Evolutionary conservation across 176 grass and related monocot species (phyloP).

Genomic region (Metroxylon sagu): DNA sequence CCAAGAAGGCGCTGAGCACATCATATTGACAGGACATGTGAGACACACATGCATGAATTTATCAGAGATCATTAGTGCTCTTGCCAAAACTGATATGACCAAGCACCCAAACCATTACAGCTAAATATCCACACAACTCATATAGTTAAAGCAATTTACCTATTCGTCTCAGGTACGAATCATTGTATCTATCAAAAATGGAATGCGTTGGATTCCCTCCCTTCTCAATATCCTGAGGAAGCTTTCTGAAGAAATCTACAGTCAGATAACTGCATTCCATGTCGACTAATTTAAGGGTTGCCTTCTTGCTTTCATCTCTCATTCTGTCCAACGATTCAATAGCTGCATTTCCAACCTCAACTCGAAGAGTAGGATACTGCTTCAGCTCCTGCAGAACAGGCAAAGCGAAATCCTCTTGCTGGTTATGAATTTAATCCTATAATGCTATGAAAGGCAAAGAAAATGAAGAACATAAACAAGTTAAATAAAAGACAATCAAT

Average conservation of each 20-base stretch:
- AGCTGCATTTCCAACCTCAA: conserved; percentile 14
- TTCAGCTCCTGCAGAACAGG: conserved; percentile 13
- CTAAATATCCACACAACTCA: no score
- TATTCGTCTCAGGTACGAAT: conserved; percentile 10
- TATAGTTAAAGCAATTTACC: conserved; percentile 5
- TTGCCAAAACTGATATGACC: no score
- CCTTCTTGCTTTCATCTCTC: conserved; percentile 15
- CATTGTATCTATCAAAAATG: conserved; percentile 17
- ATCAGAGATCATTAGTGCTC: no score
- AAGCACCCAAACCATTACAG: no score
- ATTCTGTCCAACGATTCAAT: conserved; percentile 21
- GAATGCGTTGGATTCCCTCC: conserved; percentile 14
- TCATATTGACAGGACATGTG: no score
- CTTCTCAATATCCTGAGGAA: conserved; percentile 20
- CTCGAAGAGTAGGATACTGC: conserved; percentile 14
- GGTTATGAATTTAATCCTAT: not conserved
- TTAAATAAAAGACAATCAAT: not conserved
- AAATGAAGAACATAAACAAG: not conserved
- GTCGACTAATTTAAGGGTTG: conserved; percentile 12
- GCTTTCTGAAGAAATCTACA: conserved; percentile 19
- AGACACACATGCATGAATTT: no score
- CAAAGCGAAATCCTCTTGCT: not conserved
- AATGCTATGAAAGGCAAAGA: not conserved
- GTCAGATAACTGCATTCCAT: conserved; percentile 19
- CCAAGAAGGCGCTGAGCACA: no score